Conservation (phyloP, 495 filamentous ascomycete genomes). For the Xylaria bambusicola region DNA sequence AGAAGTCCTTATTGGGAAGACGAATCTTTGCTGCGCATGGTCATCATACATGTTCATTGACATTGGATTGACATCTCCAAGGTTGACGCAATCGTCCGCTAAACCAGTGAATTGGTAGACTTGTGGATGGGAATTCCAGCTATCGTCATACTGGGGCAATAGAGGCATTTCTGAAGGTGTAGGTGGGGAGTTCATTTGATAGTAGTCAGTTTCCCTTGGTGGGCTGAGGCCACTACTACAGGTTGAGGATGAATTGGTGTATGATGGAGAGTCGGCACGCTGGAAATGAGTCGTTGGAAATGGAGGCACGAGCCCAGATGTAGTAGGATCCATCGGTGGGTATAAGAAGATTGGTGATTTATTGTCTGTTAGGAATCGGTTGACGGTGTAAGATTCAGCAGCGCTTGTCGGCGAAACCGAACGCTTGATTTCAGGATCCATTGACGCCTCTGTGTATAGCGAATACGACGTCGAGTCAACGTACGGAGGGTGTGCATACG, state of each 20-base stretch:
- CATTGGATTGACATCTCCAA: slow-evolving; percentile 38
- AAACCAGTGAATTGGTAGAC: slow-evolving; percentile 33
- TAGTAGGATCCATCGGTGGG: slow-evolving; percentile 14
- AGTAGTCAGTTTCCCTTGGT: slow-evolving; percentile 39
- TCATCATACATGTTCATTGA: slow-evolving; percentile 35
- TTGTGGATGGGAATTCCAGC: slow-evolving; percentile 21
- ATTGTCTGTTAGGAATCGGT: slow-evolving; percentile 33
- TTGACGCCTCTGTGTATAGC: slow-evolving; percentile 12
- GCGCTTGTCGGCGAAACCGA: slow-evolving; percentile 12
- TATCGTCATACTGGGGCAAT: slow-evolving; percentile 34
- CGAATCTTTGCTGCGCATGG: slow-evolving; percentile 17
- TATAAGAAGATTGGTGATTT: slow-evolving; percentile 31
- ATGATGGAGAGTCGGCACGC: slow-evolving; percentile 35
- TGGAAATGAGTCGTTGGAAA: slow-evolving; percentile 24
- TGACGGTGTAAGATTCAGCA: slow-evolving; percentile 21
- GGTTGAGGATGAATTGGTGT: slow-evolving; percentile 40
- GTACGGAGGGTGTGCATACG: slow-evolving; percentile 1
- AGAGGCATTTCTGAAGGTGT: slow-evolving; percentile 37
- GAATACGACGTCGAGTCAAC: slow-evolving; percentile 7
- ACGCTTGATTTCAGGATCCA: slow-evolving; percentile 13
- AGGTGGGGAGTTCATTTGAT: slow-evolving; percentile 34
- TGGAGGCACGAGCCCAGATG: slow-evolving; percentile 18
- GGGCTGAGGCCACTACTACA: slow-evolving; percentile 41
- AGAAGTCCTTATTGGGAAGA: slow-evolving; percentile 25
- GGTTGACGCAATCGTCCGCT: slow-evolving; percentile 40